These are phyloP conservation scores for Lathyrus oleraceus DNA, from an alignment of 306 rosid genomes.

Conservation along the genomic window DNA sequence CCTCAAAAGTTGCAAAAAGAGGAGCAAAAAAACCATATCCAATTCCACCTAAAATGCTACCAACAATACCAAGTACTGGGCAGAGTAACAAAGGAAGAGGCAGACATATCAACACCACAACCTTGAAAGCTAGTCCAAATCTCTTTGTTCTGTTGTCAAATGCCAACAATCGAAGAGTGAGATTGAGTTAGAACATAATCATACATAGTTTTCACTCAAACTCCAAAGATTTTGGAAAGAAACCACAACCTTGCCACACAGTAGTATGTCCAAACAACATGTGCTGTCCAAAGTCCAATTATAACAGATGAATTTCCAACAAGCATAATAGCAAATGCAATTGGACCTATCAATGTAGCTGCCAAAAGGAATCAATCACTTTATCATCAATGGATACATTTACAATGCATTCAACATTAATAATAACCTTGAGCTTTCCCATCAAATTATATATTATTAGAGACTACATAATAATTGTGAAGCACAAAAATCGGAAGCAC, in stretches of 20 bases:
- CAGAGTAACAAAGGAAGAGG: constrained; percentile 66
- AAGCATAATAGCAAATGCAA: constrained; percentile 46
- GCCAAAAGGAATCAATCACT: constrained; percentile 24
- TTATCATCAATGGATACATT: background rate
- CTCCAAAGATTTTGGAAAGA: constrained; percentile 7
- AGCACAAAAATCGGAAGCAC: no score
- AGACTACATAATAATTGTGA: background rate
- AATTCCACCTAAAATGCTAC: constrained; percentile 73
- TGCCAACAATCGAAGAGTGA: constrained; percentile 16
- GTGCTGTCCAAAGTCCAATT: constrained; percentile 72
- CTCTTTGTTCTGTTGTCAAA: constrained; percentile 61
- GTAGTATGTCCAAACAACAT: constrained; percentile 69
- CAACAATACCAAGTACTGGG: constrained; percentile 61
- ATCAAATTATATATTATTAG: background rate
- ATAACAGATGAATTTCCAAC: constrained; percentile 65
- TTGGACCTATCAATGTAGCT: constrained; percentile 58
- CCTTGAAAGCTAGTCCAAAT: constrained; percentile 64
- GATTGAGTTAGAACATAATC: constrained; percentile 6
- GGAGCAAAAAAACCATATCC: constrained; percentile 81
- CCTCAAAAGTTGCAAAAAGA: constrained; percentile 77
- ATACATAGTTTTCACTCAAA: background rate
- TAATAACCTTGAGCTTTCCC: background rate
- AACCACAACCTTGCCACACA: constrained; percentile 63
- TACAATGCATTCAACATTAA: constrained; percentile 1
- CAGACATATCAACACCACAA: constrained; percentile 51